A percentile compares a stretch with the other conserved stretches of the same genome.
These are phyloP conservation scores for Spinacia oleracea DNA, from an alignment of 179 eudicot genomes.

Conservation along the genomic window DNA sequence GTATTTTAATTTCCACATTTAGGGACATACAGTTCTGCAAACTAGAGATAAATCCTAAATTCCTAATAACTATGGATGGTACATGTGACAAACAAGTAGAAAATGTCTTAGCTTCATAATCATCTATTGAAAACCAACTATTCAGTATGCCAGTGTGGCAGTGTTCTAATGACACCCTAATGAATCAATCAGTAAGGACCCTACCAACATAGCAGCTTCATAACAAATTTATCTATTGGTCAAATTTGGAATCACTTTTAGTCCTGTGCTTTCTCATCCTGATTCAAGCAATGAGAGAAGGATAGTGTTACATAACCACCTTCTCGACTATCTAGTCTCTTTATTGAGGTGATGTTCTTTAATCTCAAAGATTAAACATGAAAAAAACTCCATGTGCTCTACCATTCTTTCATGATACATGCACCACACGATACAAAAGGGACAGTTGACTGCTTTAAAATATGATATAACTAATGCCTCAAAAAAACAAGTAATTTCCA, in stretches of 20 bases:
- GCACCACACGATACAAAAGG: neutral
- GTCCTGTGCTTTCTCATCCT: neutral
- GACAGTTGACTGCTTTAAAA: neutral
- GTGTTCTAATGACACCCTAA: neutral
- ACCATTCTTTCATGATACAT: neutral
- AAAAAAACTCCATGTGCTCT: neutral
- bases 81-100: neutral
- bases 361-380: neutral
- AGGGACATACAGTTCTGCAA: neutral
- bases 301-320: neutral
- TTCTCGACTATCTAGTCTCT: neutral
- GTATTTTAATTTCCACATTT: no score
- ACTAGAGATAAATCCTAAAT: neutral
- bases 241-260: conserved; percentile 5
- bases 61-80: neutral
- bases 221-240: neutral
- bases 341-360: neutral
- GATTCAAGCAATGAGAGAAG: conserved; percentile 1
- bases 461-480: neutral
- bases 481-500: neutral
- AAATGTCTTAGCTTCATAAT: neutral
- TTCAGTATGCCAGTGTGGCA: conserved; percentile 14
- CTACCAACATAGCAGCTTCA: neutral
- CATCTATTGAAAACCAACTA: neutral
- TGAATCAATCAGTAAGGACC: conserved; percentile 2